These are phyloP conservation scores for Volvox reticuliferus DNA, from an alignment of 139 green algal genomes.

Conservation along the genomic window DNA sequence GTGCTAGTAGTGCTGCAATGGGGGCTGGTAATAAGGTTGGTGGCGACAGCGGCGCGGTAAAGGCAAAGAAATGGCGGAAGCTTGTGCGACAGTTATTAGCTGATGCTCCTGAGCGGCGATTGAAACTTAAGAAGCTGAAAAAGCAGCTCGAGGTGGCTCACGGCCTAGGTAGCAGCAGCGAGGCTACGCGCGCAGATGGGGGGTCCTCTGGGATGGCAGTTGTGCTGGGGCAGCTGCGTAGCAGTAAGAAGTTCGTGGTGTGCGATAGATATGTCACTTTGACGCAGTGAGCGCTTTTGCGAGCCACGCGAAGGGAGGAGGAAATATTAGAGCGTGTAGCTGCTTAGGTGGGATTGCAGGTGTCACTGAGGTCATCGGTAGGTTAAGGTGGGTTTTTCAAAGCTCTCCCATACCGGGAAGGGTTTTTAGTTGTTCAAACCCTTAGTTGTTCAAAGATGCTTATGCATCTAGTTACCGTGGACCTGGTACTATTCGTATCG, in stretches of 20 bases:
- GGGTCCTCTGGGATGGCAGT: background rate
- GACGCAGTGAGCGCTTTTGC: background rate
- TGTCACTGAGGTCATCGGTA: too few relatives aligned
- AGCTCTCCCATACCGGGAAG: too few relatives aligned
- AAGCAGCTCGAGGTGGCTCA: constrained; percentile 38
- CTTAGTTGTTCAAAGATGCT: too few relatives aligned
- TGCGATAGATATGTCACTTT: constrained; percentile 60
- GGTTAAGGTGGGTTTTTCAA: too few relatives aligned
- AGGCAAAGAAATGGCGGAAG: constrained; percentile 53
- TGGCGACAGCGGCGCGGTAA: background rate
- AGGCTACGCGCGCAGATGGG: background rate
- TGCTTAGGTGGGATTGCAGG: too few relatives aligned
- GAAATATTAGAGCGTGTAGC: too few relatives aligned
- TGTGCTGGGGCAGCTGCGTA: constrained; percentile 46
- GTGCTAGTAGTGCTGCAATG: background rate
- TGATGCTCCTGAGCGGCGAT: constrained; percentile 55
- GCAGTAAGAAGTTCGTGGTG: constrained; percentile 51
- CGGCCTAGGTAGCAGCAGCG: background rate
- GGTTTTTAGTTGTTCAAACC: too few relatives aligned
- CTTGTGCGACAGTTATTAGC: constrained; percentile 53
- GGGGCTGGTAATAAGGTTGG: background rate
- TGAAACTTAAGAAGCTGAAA: constrained; percentile 58
- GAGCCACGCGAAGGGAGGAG: too few relatives aligned
- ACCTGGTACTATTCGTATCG: too few relatives aligned
- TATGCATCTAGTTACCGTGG: too few relatives aligned